These are phyloP conservation scores for Barbarea vulgaris DNA, from an alignment of 345 rosid species.

Conservation along the genomic window DNA sequence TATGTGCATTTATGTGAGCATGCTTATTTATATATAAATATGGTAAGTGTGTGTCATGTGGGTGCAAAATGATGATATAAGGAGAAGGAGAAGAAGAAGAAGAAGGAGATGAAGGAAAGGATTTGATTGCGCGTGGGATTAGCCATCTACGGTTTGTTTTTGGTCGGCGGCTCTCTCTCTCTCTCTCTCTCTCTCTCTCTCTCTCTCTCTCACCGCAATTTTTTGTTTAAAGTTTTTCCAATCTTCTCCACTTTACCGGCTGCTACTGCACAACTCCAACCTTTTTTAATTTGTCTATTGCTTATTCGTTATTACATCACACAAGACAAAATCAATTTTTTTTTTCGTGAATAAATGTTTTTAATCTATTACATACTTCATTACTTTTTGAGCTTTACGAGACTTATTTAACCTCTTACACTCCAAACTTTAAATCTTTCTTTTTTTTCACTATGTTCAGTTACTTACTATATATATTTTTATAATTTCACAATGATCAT, in stretches of 20 bases:
- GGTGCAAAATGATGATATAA: slow-evolving; percentile 37
- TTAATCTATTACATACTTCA: neutral
- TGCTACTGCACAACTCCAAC: slow-evolving; percentile 25
- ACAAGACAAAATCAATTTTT: neutral
- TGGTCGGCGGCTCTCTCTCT: slow-evolving; percentile 71
- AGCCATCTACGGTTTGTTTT: slow-evolving; percentile 58
- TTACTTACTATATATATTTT: neutral
- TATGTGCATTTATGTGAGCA: slow-evolving; percentile 19
- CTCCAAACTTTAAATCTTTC: neutral
- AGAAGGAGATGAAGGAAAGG: slow-evolving; percentile 31
- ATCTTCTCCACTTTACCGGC: slow-evolving; percentile 41
- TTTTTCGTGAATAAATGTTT: neutral
- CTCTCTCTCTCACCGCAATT: slow-evolving; percentile 54
- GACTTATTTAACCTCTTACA: neutral
- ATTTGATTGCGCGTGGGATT: slow-evolving; percentile 96
- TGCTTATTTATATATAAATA: slow-evolving; percentile 34
- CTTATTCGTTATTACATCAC: slow-evolving; percentile 16
- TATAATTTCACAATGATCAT: neutral
- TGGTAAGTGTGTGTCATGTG: slow-evolving; percentile 30
- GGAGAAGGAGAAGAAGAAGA: slow-evolving; percentile 28
- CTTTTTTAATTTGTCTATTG: slow-evolving; percentile 10
- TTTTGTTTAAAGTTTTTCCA: slow-evolving; percentile 56
- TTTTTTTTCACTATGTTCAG: neutral
- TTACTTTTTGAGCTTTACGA: neutral
- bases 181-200: slow-evolving; percentile 42